These are phyloP conservation scores for Tulasnella sp. DNA, from an alignment of 768 basidiomycete species.

Conservation along the genomic window DNA sequence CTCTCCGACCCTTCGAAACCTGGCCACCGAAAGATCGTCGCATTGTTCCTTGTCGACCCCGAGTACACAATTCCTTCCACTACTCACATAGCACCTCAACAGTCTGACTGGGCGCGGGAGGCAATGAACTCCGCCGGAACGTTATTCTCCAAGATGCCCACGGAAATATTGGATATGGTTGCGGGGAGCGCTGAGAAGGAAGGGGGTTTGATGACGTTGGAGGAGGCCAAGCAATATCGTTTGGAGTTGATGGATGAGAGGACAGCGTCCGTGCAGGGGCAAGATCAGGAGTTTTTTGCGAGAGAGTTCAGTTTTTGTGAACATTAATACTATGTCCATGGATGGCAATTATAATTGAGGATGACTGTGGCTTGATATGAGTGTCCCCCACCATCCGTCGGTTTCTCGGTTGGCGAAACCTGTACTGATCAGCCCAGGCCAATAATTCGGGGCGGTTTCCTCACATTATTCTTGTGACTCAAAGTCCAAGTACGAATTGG, in stretches of 20 bases:
- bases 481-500: too few relatives aligned
- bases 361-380: too few relatives aligned
- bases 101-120: conserved; percentile 38
- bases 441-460: too few relatives aligned
- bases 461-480: too few relatives aligned
- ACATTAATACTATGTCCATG: neutral
- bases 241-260: conserved; percentile 14
- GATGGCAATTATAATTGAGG: too few relatives aligned
- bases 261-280: neutral
- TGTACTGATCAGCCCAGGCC: too few relatives aligned
- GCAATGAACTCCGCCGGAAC: conserved; percentile 27
- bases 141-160: conserved; percentile 8
- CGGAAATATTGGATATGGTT: neutral
- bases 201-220: neutral
- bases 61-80: conserved; percentile 37
- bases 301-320: conserved; percentile 14
- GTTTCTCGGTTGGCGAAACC: too few relatives aligned
- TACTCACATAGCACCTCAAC: conserved; percentile 43
- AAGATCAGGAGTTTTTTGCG: neutral
- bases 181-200: neutral
- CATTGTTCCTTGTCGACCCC: conserved; percentile 43
- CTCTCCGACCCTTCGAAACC: conserved; percentile 37
- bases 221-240: conserved; percentile 10
- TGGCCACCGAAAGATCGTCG: conserved; percentile 40
- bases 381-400: too few relatives aligned